Conservation (phyloP, 2,329 filamentous ascomycete species). For the Lachnellula willkommii region DNA sequence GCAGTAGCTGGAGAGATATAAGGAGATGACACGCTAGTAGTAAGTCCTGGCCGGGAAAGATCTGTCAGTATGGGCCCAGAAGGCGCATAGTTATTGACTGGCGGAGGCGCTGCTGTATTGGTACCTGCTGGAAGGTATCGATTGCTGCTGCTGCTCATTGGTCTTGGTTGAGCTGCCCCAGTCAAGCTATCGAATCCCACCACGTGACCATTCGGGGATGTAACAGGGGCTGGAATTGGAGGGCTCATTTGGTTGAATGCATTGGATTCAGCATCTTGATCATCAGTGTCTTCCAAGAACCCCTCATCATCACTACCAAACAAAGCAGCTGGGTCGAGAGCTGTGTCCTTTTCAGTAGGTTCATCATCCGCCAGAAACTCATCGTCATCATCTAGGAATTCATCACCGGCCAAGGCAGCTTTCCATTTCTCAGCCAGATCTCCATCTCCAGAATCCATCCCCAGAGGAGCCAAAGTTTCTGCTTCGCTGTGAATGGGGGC, state of each 20-base stretch:
- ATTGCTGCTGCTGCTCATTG: slow-evolving; percentile 20
- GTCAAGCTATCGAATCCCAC: slow-evolving; percentile 17
- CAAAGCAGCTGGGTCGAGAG: slow-evolving; percentile 58
- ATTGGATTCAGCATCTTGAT: slow-evolving; percentile 25
- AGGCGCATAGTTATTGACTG: slow-evolving; percentile 26
- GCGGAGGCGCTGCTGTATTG: slow-evolving; percentile 2
- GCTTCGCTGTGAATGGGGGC: slow-evolving; percentile 14
- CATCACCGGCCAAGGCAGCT: slow-evolving; percentile 71
- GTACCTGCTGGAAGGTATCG: slow-evolving; percentile 27
- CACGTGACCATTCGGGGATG: slow-evolving; percentile 31
- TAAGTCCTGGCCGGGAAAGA: slow-evolving; percentile 19
- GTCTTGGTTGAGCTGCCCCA: slow-evolving; percentile 11
- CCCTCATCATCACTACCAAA: slow-evolving; percentile 82
- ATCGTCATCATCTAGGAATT: slow-evolving; percentile 52
- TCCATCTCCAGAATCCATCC: slow-evolving; percentile 39
- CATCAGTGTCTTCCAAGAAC: slow-evolving; percentile 59
- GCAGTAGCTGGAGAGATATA: slow-evolving; percentile 20
- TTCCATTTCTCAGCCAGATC: slow-evolving; percentile 77
- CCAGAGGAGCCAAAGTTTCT: slow-evolving; percentile 33
- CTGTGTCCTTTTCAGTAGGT: slow-evolving; percentile 24
- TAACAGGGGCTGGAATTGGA: slow-evolving; percentile 24
- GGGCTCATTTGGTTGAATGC: slow-evolving; percentile 21
- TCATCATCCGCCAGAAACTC: slow-evolving; percentile 55
- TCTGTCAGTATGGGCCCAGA: slow-evolving; percentile 29
- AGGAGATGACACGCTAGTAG: slow-evolving; percentile 11